A percentile compares a stretch with the other conserved stretches of the same genome.
Conservation (phyloP, 2,329 filamentous ascomycete genomes). For the Talaromyces rugulosus region DNA sequence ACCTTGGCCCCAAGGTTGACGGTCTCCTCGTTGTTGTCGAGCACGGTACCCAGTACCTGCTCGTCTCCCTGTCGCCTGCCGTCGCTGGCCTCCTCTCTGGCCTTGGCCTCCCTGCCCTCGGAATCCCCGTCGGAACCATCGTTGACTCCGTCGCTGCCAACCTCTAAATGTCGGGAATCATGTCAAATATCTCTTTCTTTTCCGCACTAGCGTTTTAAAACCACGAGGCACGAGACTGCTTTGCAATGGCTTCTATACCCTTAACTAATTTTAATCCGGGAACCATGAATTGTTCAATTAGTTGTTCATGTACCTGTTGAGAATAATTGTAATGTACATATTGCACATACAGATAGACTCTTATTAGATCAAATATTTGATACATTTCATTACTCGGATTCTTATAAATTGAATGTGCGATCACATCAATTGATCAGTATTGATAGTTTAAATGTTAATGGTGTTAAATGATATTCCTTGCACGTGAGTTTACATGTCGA, state of each 20-base stretch:
- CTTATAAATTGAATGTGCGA: no score
- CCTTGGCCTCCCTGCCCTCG: slow-evolving; percentile 24
- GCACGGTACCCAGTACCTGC: slow-evolving; percentile 18
- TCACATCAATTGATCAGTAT: no score
- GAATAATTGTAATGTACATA: slow-evolving; percentile 2
- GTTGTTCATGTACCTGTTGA: not conserved
- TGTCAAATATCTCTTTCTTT: not conserved
- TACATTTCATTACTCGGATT: not conserved
- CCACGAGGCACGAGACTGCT: not conserved
- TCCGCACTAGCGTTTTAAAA: not conserved
- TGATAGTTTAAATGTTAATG: no score
- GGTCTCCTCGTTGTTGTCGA: slow-evolving; percentile 20
- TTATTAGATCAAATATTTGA: not conserved
- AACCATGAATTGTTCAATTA: not conserved
- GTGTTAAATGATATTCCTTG: no score
- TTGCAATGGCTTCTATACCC: not conserved
- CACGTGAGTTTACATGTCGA: no score
- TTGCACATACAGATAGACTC: not conserved
- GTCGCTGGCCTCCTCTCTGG: slow-evolving; percentile 20
- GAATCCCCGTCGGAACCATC: slow-evolving; percentile 24
- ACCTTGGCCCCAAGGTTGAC: slow-evolving; percentile 18
- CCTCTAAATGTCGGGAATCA: slow-evolving; percentile 8
- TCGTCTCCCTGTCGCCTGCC: slow-evolving; percentile 20
- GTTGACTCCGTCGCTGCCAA: slow-evolving; percentile 18
- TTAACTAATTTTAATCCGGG: not conserved